Evolutionary conservation across 495 filamentous ascomycete genomes (phyloP), one percentile per base, ranked within the genome.

Genomic region (Xylaria flabelliformis): DNA sequence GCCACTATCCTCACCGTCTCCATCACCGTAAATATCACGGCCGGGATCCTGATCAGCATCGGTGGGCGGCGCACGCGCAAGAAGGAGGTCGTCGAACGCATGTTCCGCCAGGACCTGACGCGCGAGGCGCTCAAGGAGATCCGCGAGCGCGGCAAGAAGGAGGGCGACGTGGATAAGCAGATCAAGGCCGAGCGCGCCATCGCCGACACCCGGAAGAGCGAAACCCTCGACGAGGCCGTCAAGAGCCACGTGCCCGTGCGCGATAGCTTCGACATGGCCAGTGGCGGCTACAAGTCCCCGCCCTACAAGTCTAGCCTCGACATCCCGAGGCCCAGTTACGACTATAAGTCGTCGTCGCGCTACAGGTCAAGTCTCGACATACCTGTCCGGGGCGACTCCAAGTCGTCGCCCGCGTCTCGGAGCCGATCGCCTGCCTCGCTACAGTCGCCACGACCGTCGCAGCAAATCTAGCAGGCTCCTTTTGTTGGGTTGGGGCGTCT

Each of bases 1-100:
- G 92, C 93, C 4, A 89, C 92, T 34, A 93, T 95, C 69, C 90
- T 95, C 7, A 91, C 90, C 79, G 92, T 87, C 76, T 92, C 90
- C 9, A 92, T 95, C 74, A 83, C 86, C 0, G 90, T 88, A 69
- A 95, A 95, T 76, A 90, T 91, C 70, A 83, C 84, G 0, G 92
- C 90, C 1, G 93, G 92, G 36, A 77, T 95, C 0, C 56, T 94
- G 58, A 94, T 95, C 76, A 86, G 83, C 70, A 84, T 94, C 41
- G 93, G 93, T 8, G 91, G 94, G 73, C 85, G 88, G 4, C 84
- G 85, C 36, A 91, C 91, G 0, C 87, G 93, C 32, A 95, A 95
- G 86, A 93, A 92, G 87, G 92, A 95, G 62, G 91, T 95, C 1
- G 81, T 93, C 0, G 91, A 94, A 77, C 87, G 89, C 36, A 86